Evolutionary conservation across 768 basidiomycete genomes (phyloP), one percentile per base, ranked within the genome.

Genomic region (Cystofilobasidium bisporidii): DNA sequence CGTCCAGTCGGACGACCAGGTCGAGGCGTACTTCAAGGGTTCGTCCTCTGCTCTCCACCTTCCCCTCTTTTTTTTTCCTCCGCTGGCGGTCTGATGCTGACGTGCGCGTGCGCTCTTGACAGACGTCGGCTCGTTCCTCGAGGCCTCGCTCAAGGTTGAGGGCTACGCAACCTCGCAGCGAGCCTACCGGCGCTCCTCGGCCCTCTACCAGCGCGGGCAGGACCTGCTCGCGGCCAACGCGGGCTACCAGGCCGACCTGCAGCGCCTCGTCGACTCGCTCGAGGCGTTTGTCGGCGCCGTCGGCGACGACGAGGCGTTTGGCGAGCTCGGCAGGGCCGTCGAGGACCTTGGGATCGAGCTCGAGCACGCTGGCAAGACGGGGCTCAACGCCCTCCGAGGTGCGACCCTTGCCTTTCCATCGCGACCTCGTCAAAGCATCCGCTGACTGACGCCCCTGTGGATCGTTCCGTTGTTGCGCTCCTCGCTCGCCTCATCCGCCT

Each of bases 181-280:
- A 61, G 78, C 78, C 14, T 76, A 76, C 67, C 72, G 77, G 32
- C 74, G 76, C 60, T 77, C 76, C 20, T 74, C 74, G 26, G 70
- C 72, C 18, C 73, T 79, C 28, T 78, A 77, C 73, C 76, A 79
- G 68, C 76, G 77, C 62, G 77, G 77, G 8, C 75, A 79, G 61
- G 73, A 73, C 0, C 73, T 79, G 50, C 65, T 77, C 69, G 61
- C 71, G 17, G 72, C 71, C 55, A 79, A 79, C 75, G 72, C 74
- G 47, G 64, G 71, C 69, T 77, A 75, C 74, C 74, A 75, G 65
- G 64, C 65, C n/a, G 77, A 78, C 67, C 73, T 76, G 32, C 59
- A 61, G 33, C 71, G 66, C 28, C 66, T 78, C n/a, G 73, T 77
- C 69, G 72, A 73, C 65, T 73, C 77, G 70, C 72, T 78, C 58